These are phyloP conservation scores for Xylariaceae sp. DNA, from an alignment of 2,329 filamentous ascomycete species.

Conservation along the genomic window DNA sequence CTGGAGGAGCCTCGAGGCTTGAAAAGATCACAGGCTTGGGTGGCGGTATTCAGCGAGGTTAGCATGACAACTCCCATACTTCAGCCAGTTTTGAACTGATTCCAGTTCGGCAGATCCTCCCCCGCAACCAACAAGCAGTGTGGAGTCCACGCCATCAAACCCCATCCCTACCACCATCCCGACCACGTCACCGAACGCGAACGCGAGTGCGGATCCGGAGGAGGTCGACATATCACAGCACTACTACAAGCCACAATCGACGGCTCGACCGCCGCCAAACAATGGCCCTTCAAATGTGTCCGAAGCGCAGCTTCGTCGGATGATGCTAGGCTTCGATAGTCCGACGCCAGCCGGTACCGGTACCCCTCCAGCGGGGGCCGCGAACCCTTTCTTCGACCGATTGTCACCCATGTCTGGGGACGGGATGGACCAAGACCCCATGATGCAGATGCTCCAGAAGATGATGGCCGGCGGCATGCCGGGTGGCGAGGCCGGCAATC, in stretches of 20 bases:
- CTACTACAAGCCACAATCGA: conserved; percentile 54
- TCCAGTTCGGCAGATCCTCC: conserved; percentile 29
- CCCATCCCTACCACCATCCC: conserved; percentile 19
- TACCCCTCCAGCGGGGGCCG: conserved; percentile 9
- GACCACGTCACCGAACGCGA: conserved; percentile 28
- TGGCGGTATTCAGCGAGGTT: conserved; percentile 48
- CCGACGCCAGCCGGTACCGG: conserved; percentile 23
- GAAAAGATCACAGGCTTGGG: conserved; percentile 71
- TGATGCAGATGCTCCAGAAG: conserved; percentile 70
- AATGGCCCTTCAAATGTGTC: conserved; percentile 36
- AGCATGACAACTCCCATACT: conserved; percentile 8
- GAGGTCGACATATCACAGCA: conserved; percentile 77
- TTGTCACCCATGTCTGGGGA: conserved; percentile 26
- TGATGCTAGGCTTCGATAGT: conserved; percentile 55
- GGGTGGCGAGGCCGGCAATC: conserved; percentile 31
- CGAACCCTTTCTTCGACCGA: conserved; percentile 20
- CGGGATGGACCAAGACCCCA: conserved; percentile 50
- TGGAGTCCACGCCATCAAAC: conserved; percentile 3
- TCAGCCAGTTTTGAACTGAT: conserved; percentile 1
- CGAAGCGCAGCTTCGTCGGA: conserved; percentile 58
- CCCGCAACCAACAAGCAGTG: conserved; percentile 25
- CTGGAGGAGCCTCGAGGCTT: conserved; percentile 63
- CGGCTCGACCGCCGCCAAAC: conserved; percentile 35
- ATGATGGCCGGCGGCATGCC: conserved; percentile 43
- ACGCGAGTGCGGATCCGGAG: conserved; percentile 57